These are phyloP conservation scores for Lichtheimia hyalospora DNA, from an alignment of 371 early-diverging fungal genomes.

Conservation along the genomic window DNA sequence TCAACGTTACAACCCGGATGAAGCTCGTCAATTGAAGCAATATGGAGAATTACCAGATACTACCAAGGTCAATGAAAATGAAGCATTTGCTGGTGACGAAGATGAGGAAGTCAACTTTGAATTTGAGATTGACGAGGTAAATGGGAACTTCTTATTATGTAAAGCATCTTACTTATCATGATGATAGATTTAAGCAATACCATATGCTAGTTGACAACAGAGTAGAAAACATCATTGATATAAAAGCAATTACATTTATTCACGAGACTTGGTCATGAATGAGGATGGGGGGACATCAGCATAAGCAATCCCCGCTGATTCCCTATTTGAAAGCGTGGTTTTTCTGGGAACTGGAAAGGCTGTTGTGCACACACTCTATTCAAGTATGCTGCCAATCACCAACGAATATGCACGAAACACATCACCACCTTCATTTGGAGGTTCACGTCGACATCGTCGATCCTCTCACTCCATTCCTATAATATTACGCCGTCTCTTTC, in stretches of 20 bases:
- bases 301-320: no score
- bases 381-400: constrained; percentile 15
- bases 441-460: constrained; percentile 18
- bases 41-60: constrained; percentile 97
- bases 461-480: constrained; percentile 23
- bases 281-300: no score
- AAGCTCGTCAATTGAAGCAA: constrained; percentile 94
- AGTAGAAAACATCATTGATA: no score
- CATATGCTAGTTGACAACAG: no score
- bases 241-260: no score
- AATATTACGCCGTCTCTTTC: constrained; percentile 61
- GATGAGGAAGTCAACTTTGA: constrained; percentile 87
- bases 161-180: no score
- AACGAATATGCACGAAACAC: constrained; percentile 10
- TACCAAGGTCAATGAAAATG: constrained; percentile 80
- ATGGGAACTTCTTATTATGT: no score
- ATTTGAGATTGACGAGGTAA: constrained; percentile 89
- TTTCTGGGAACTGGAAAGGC: no score
- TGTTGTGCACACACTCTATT: no score
- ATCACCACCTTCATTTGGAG: constrained; percentile 16
- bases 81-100: constrained; percentile 68
- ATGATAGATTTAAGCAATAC: no score
- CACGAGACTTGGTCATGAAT: no score
- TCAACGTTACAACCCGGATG: constrained; percentile 96
- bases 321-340: no score